Evolutionary conservation across 495 filamentous ascomycete genomes (phyloP).

Genomic region (Cercophora sp.): DNA sequence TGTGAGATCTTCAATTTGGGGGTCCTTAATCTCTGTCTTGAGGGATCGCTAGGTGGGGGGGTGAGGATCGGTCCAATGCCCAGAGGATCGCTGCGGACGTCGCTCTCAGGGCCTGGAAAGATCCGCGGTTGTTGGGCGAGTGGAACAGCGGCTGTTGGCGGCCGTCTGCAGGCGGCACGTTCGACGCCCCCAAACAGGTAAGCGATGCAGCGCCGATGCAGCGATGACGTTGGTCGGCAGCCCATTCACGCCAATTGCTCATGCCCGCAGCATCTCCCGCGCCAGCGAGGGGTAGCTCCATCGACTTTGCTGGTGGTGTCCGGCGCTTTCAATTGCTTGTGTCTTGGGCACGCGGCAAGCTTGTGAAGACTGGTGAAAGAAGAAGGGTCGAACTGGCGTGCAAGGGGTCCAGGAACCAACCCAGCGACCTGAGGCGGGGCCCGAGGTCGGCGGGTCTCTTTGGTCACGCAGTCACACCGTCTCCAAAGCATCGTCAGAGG

Average conservation of each 20-base stretch:
- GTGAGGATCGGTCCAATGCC: not conserved
- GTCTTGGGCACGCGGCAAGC: no score
- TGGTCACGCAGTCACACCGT: not conserved
- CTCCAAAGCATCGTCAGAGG: conserved; percentile 3
- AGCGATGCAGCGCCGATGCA: conserved; percentile 27
- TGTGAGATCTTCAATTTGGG: not conserved
- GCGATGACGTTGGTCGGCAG: conserved; percentile 23
- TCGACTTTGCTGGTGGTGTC: no score
- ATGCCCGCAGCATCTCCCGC: no score
- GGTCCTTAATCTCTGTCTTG: not conserved
- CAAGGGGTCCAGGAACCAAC: no score
- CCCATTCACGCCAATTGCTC: not conserved
- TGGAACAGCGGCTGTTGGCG: not conserved
- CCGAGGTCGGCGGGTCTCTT: no score
- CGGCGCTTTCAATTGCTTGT: no score
- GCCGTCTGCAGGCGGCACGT: not conserved
- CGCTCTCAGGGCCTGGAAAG: not conserved
- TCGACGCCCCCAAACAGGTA: conserved; percentile 13
- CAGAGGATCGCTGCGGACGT: not conserved
- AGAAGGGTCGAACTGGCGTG: no score
- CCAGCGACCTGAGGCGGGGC: no score
- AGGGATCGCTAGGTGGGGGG: not conserved
- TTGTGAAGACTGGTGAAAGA: no score
- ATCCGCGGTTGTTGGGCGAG: no score
- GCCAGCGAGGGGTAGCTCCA: no score